Base-by-base conservation (phyloP, 805 yeast genomes). In the Kuraishia ogatae region DNA sequence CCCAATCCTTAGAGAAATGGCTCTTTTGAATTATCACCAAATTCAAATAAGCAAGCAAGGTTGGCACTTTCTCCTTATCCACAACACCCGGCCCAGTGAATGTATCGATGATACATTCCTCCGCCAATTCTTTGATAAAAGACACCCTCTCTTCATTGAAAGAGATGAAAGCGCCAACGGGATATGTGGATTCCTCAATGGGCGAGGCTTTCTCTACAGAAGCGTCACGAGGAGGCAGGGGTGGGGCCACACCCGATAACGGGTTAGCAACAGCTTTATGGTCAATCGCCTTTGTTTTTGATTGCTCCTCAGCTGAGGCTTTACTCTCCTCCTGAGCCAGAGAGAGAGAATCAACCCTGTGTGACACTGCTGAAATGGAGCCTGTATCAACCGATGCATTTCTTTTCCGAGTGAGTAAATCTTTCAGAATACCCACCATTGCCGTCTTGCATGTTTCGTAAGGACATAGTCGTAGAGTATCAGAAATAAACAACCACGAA, bases 401-500 rank as follows among this genome's bases (percentile, higher is more conserved):
- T 62, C 53, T 61, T 19, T 63, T 62, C 58, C 79, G 76, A 4
- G 77, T 61, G 59, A 83, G 66, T 58, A 90, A 73, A 60, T 85
- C 89, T 65, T 86, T 89, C 63, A 90, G 76, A 23, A 89, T 82
- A 2, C 85, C 81, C 19, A 89, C 77, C 43, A 83, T 69, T 2
- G 82, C 82, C 23, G 85, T 75, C 60, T 83, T 82, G 22, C 81
- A 79, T 47, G 79, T 78, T 47, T 77, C 82, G 63, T 77, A 81
- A 1, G 94, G 92, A 63, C 93, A 87, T 53, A 79, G 73, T 28
- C 73, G 71, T 53, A 93, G 72, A 0, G 90, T 76, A 63, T 89
- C 90, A 23, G 75, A 64, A 17, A 89, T 71, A 64, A 87, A 88
- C 2, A 72, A 71, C 67, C 82, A 89, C 0, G 87, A 69, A 13